phyloP scores from a whole-genome alignment of 1,139 yeast species.

The Hyphopichia khmerensis region DNA sequence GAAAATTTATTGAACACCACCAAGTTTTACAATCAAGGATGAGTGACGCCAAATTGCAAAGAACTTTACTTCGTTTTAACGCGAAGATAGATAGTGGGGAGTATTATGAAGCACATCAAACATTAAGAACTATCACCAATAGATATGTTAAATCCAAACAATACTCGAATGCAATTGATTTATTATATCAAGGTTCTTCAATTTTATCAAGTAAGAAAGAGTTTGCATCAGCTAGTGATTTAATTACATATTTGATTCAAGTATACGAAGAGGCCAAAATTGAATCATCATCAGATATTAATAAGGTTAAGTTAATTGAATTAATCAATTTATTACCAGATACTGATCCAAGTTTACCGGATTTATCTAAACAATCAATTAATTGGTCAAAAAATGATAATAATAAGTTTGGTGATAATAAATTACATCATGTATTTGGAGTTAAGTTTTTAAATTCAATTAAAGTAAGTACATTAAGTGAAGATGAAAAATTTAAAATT shows the following conservation, averaged over 20 bases:
- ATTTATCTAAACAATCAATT: constrained; percentile 61
- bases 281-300: constrained; percentile 31
- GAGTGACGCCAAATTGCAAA: constrained; percentile 48
- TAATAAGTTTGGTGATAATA: constrained; percentile 68
- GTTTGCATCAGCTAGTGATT: constrained; percentile 78
- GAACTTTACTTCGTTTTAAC: constrained; percentile 64
- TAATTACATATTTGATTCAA: constrained; percentile 71
- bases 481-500: constrained; percentile 32
- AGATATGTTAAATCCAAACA: constrained; percentile 72
- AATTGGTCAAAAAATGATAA: constrained; percentile 58
- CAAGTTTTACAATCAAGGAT: constrained; percentile 8
- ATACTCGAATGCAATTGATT: constrained; percentile 67
- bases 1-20: neutral
- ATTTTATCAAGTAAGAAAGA: constrained; percentile 68
- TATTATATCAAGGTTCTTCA: constrained; percentile 68
- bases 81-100: constrained; percentile 71
- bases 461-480: constrained; percentile 11
- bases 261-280: constrained; percentile 53
- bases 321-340: constrained; percentile 49
- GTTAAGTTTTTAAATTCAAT: constrained; percentile 47
- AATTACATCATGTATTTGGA: constrained; percentile 75
- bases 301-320: constrained; percentile 36
- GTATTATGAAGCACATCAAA: constrained; percentile 93
- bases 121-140: constrained; percentile 82
- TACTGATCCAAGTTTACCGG: constrained; percentile 65